phyloP scores from a whole-genome alignment of 176 grass and related monocot species.

The Lolium perenne region DNA sequence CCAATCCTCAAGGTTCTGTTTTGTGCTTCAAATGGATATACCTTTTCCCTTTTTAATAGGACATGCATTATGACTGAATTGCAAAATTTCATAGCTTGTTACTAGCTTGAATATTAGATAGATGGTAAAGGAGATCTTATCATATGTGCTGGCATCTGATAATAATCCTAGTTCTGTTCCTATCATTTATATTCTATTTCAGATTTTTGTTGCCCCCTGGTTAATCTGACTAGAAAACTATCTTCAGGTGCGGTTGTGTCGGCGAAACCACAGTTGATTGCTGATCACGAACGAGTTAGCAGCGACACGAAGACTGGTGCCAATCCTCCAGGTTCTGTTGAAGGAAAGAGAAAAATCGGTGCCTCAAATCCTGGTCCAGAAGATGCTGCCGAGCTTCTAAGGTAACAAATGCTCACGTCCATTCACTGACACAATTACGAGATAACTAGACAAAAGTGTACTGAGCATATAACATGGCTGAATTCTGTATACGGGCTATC shows the following conservation, averaged over 20 bases:
- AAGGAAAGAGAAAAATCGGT: conserved; percentile 68
- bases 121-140: background rate
- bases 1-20: conserved; percentile 5
- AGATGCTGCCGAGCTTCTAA: conserved; percentile 90
- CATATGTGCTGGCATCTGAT: background rate
- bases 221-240: conserved; percentile 26
- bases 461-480: background rate
- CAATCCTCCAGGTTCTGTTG: conserved; percentile 46
- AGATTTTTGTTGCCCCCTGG: background rate
- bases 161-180: background rate
- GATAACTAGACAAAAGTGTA: background rate
- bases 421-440: background rate
- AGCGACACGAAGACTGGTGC: conserved; percentile 48
- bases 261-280: conserved; percentile 83
- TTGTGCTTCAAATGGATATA: background rate
- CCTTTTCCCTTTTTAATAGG: background rate
- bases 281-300: conserved; percentile 67
- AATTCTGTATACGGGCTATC: background rate
- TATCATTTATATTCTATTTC: background rate
- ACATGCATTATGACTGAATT: background rate
- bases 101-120: background rate
- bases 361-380: conserved; percentile 84
- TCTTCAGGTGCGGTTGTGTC: conserved; percentile 76
- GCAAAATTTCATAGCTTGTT: background rate
- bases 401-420: conserved; percentile 46